Base-by-base conservation (phyloP, 352 stramenopile species). In the Peronospora farinosa region DNA sequence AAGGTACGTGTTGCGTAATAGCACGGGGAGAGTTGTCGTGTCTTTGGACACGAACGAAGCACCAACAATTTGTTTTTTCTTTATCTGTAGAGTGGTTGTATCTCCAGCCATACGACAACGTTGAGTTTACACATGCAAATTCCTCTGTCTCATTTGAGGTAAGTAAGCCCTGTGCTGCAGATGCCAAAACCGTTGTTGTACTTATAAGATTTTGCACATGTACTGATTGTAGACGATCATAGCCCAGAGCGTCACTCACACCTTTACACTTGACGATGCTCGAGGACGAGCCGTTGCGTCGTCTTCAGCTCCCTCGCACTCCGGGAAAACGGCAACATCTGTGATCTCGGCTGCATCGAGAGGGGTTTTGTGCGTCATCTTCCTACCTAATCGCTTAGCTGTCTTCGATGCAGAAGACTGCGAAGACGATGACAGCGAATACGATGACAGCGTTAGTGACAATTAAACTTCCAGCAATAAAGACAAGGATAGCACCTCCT, bases 361-460 rank as follows among this genome's bases (percentile, higher is more conserved):
- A 40, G 78, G 78, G 1, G 59, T 86, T 39, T 21, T 89, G 15
- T 86, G 73, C 27, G 51, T 82, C 7, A 54, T 65, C 12, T 40
- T 69, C 7, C 47, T 50, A 41, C 44, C 57, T 15, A 65, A 48
- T 40, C 57, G 65, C 21, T 66, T 89, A 39, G 55, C 52, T 23
- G 54, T 89, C 23, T 69, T 79, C 11, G 78, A 89, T 46, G 76
- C 68, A 23, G 78, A 86, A 61, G 76, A 89, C 17, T 62, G 54
- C 12, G 60, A 73, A 13, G 66, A 77, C 8, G 56, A 76, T 1
- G 70, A 74, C 1, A 54, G 67, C 1, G 57, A 72, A 67, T 3
- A 69, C 3, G 63, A 76, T 7, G 36, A 48, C 13, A 35, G n/a
- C 3, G 53, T 60, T 7, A 48, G 57, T 1, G 47, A 58, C 60